A percentile compares a stretch with the other conserved stretches of the same genome.
These are phyloP conservation scores for Periconia macrospinosa DNA, from an alignment of 2,329 filamentous ascomycete species.

Conservation along the genomic window DNA sequence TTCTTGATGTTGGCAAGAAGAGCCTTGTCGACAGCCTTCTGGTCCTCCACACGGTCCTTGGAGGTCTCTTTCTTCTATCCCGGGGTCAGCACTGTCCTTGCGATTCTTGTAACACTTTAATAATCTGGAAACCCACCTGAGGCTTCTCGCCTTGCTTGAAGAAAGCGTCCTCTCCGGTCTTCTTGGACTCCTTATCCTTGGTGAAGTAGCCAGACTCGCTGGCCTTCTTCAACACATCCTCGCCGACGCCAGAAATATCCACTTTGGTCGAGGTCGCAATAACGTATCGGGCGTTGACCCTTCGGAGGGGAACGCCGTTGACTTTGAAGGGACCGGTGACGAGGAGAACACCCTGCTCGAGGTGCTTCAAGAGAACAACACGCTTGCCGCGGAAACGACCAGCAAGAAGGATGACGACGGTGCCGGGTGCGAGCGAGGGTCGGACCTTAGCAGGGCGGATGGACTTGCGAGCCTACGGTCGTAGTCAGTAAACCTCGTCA, in stretches of 20 bases:
- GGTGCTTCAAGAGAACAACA: conserved; percentile 96
- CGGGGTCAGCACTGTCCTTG: conserved; percentile 16
- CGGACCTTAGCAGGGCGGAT: conserved; percentile 85
- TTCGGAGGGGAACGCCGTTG: conserved; percentile 97
- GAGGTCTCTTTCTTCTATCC: conserved; percentile 92
- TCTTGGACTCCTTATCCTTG: conserved; percentile 91
- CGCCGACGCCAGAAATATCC: conserved; percentile 81
- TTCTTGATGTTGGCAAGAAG: conserved; percentile 97
- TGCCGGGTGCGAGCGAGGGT: conserved; percentile 87
- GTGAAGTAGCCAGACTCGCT: conserved; percentile 87
- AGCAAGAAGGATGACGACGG: conserved; percentile 97
- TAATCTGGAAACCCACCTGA: conserved; percentile 66
- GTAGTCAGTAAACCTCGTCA: conserved; percentile 1
- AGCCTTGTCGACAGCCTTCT: conserved; percentile 98
- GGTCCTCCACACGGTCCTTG: conserved; percentile 90
- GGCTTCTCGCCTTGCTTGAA: conserved; percentile 99
- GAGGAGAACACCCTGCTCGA: conserved; percentile 96
- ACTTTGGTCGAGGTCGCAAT: conserved; percentile 88
- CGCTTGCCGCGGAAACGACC: conserved; percentile 99
- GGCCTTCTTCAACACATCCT: conserved; percentile 74
- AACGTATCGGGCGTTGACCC: conserved; percentile 90
- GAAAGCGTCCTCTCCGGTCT: conserved; percentile 97
- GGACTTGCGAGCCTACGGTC: conserved; percentile 86
- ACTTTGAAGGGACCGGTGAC: conserved; percentile 99
- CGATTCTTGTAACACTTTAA: not conserved